A percentile compares a stretch with the other conserved stretches of the same genome.
These are phyloP conservation scores for Xenosphaeropsis pyriputrescens DNA, from an alignment of 2,329 filamentous ascomycete genomes.

Conservation along the genomic window DNA sequence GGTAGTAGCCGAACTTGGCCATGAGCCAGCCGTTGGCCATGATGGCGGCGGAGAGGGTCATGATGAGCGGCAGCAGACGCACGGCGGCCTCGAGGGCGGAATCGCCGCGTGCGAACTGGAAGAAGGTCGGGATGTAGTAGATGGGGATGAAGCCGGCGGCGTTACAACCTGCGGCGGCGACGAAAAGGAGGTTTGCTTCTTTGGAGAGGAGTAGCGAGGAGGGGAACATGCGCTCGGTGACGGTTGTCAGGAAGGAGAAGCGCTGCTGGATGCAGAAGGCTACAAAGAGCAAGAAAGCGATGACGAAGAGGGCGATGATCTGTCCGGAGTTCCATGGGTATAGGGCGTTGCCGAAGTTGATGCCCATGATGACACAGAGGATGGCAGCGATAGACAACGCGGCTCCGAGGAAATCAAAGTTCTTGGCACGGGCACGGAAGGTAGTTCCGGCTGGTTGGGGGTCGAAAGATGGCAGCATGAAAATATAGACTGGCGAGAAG, in stretches of 20 bases:
- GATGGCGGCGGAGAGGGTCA: slow-evolving; percentile 19
- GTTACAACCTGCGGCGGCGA: too few species aligned
- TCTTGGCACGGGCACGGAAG: neutral
- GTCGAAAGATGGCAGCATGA: slow-evolving; percentile 26
- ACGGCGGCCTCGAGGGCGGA: slow-evolving; percentile 28
- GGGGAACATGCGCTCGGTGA: slow-evolving; percentile 9
- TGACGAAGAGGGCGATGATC: slow-evolving; percentile 22
- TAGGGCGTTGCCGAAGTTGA: slow-evolving; percentile 18
- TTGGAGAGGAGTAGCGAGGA: too few species aligned
- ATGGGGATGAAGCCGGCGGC: slow-evolving; percentile 12
- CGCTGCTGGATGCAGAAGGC: slow-evolving; percentile 11
- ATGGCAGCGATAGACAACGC: slow-evolving; percentile 17
- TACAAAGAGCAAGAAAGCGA: slow-evolving; percentile 23
- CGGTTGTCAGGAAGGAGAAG: slow-evolving; percentile 7
- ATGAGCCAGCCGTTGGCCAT: slow-evolving; percentile 19
- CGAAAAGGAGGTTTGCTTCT: too few species aligned
- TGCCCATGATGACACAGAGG: slow-evolving; percentile 18
- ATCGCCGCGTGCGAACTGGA: slow-evolving; percentile 32
- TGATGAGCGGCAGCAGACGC: slow-evolving; percentile 21
- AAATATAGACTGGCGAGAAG: slow-evolving; percentile 23
- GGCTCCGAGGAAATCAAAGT: slow-evolving; percentile 16
- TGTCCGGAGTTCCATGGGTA: slow-evolving; percentile 15
- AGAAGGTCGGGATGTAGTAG: slow-evolving; percentile 30
- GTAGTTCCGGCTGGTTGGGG: slow-evolving; percentile 9
- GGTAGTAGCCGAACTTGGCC: slow-evolving; percentile 21